phyloP scores from a whole-genome alignment of 805 yeast genomes.

The Diddensiella caesifluorescens region DNA sequence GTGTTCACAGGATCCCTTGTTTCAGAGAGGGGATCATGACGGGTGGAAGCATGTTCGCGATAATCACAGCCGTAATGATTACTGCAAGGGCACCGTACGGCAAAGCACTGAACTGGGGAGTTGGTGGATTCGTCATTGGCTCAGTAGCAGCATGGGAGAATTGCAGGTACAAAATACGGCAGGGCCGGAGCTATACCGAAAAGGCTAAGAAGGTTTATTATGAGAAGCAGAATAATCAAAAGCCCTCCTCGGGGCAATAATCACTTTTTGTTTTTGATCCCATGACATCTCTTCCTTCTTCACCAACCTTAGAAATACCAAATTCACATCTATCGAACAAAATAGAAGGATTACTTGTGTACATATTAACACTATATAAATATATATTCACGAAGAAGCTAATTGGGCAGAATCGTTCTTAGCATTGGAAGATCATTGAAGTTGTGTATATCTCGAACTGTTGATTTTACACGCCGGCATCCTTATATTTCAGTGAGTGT shows the following conservation, averaged over 20 bases:
- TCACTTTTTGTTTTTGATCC: too few relatives aligned
- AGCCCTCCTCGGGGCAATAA: too few relatives aligned
- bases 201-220: slow-evolving; percentile 46
- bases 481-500: not conserved
- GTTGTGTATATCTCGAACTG: not conserved
- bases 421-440: not conserved
- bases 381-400: too few relatives aligned
- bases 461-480: slow-evolving; percentile 2
- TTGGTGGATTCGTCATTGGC: slow-evolving; percentile 74
- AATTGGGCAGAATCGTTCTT: slow-evolving; percentile 1
- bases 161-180: slow-evolving; percentile 67
- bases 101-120: slow-evolving; percentile 73
- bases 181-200: slow-evolving; percentile 60
- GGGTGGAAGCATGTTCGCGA: slow-evolving; percentile 32
- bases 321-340: not conserved
- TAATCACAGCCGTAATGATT: slow-evolving; percentile 28
- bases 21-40: slow-evolving; percentile 35
- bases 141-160: slow-evolving; percentile 89
- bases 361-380: not conserved
- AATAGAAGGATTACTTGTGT: not conserved
- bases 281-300: not conserved
- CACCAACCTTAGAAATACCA: not conserved
- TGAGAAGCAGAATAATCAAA: not conserved
- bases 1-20: slow-evolving; percentile 33
- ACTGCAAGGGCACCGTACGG: slow-evolving; percentile 24